Percentiles rank a stretch among this genome's conserved stretches.
Evolutionary conservation across 2,329 filamentous ascomycete genomes (phyloP).

Genomic region (Fusarium vanettenii): DNA sequence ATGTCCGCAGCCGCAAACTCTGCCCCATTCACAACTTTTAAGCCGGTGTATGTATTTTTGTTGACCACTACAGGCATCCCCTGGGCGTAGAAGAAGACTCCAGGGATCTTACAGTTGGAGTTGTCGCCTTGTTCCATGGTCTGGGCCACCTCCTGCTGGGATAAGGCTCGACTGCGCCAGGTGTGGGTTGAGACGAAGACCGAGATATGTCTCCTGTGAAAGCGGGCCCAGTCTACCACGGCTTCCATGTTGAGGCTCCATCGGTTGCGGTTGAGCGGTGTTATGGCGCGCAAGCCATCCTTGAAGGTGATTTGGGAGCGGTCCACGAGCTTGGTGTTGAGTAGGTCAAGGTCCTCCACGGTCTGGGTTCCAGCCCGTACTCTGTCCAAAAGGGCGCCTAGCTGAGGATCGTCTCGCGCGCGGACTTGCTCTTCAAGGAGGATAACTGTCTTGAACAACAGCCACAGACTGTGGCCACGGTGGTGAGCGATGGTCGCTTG

Average conservation of each 20-base stretch:
- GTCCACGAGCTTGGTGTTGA: constrained; percentile 8
- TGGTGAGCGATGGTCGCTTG: constrained; percentile 15
- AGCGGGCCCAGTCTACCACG: constrained; percentile 12
- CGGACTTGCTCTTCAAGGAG: constrained; percentile 21
- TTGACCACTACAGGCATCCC: constrained; percentile 24
- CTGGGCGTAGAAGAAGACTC: constrained; percentile 23
- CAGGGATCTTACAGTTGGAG: constrained; percentile 17
- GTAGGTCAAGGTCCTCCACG: background rate
- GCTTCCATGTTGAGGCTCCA: constrained; percentile 14
- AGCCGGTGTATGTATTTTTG: constrained; percentile 25
- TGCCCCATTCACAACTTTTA: constrained; percentile 19
- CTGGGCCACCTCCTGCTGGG: constrained; percentile 7
- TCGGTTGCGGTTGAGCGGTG: constrained; percentile 18
- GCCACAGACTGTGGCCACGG: constrained; percentile 7
- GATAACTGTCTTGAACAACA: constrained; percentile 19
- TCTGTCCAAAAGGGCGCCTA: constrained; percentile 20
- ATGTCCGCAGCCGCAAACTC: constrained; percentile 21
- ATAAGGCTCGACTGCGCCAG: background rate
- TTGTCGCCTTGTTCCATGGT: constrained; percentile 18
- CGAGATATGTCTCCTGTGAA: constrained; percentile 1
- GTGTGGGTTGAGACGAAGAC: constrained; percentile 2
- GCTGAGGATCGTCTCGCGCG: constrained; percentile 11
- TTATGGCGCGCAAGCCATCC: constrained; percentile 22
- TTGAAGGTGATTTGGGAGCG: constrained; percentile 23
- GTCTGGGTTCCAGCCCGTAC: constrained; percentile 11